Percentiles rank a stretch among this genome's conserved stretches.
phyloP scores from a whole-genome alignment of 495 filamentous ascomycete species.

The Cryomyces minteri region DNA sequence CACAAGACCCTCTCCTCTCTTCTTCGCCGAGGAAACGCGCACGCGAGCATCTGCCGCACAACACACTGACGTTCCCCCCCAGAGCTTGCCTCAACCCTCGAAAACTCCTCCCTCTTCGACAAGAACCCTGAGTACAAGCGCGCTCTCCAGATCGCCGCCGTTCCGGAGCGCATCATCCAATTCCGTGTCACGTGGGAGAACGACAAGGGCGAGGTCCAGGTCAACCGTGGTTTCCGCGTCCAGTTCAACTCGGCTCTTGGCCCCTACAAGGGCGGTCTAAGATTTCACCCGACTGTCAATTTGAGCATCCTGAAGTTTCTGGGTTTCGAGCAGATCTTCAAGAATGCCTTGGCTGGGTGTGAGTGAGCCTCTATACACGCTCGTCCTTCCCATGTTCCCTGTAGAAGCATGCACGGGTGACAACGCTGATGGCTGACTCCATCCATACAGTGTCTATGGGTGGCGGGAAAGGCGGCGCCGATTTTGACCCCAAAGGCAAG shows the following conservation, averaged over 20 bases:
- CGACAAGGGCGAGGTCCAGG: slow-evolving; percentile 72
- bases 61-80: background rate
- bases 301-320: slow-evolving; percentile 96
- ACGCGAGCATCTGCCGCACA: background rate
- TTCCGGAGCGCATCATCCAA: slow-evolving; percentile 92
- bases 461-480: slow-evolving; percentile 93
- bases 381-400: background rate
- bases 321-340: slow-evolving; percentile 99
- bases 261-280: slow-evolving; percentile 93
- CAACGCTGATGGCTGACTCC: slow-evolving; percentile 27
- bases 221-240: slow-evolving; percentile 93
- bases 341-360: slow-evolving; percentile 97
- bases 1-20: background rate
- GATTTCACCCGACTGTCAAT: slow-evolving; percentile 94
- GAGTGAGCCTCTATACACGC: slow-evolving; percentile 24
- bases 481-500: slow-evolving; percentile 99
- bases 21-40: no score
- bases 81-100: slow-evolving; percentile 91
- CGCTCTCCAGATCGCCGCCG: slow-evolving; percentile 69
- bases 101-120: slow-evolving; percentile 83
- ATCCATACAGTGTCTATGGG: slow-evolving; percentile 94
- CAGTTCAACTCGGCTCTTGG: slow-evolving; percentile 98
- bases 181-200: slow-evolving; percentile 97
- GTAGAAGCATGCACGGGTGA: background rate
- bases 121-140: slow-evolving; percentile 86